Conservation (phyloP, 2,329 filamentous ascomycete genomes). For the Dichotomopilus funicola region DNA sequence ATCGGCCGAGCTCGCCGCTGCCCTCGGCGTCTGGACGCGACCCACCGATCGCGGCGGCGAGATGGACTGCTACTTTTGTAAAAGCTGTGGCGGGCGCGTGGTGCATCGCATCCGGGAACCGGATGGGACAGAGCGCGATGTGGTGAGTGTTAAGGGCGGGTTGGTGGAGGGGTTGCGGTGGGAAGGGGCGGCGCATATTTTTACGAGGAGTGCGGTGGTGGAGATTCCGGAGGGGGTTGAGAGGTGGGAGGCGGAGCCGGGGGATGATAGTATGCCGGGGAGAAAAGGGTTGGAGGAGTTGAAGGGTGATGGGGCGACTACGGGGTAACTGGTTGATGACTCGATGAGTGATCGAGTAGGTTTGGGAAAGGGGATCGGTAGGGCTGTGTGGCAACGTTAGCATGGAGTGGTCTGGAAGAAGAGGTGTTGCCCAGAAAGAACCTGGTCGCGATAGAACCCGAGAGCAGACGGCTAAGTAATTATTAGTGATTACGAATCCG, state of each 20-base stretch:
- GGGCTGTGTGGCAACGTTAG: too few species aligned
- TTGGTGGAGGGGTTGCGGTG: slow-evolving; percentile 37
- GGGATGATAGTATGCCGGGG: slow-evolving; percentile 7
- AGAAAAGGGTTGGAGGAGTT: background rate
- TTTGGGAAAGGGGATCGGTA: too few species aligned
- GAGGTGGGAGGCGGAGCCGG: slow-evolving; percentile 14
- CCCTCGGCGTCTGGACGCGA: slow-evolving; percentile 27
- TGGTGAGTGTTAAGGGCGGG: slow-evolving; percentile 42
- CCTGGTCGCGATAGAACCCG: too few species aligned
- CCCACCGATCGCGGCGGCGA: slow-evolving; percentile 25
- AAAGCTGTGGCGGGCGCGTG: slow-evolving; percentile 37
- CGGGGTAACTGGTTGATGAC: too few species aligned
- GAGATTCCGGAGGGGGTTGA: slow-evolving; percentile 33
- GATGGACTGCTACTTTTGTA: slow-evolving; percentile 32
- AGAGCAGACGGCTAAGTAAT: too few species aligned
- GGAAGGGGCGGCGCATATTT: slow-evolving; percentile 39
- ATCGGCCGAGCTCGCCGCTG: slow-evolving; percentile 22
- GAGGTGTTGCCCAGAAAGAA: too few species aligned
- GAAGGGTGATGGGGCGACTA: background rate
- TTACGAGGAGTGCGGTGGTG: slow-evolving; percentile 38
- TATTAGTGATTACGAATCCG: too few species aligned
- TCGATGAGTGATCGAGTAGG: too few species aligned
- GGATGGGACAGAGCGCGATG: slow-evolving; percentile 33
- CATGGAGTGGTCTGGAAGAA: too few species aligned
- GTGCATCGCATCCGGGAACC: slow-evolving; percentile 37